These are phyloP conservation scores for Mycena kentingensis DNA, from an alignment of 768 basidiomycete species.

Conservation along the genomic window DNA sequence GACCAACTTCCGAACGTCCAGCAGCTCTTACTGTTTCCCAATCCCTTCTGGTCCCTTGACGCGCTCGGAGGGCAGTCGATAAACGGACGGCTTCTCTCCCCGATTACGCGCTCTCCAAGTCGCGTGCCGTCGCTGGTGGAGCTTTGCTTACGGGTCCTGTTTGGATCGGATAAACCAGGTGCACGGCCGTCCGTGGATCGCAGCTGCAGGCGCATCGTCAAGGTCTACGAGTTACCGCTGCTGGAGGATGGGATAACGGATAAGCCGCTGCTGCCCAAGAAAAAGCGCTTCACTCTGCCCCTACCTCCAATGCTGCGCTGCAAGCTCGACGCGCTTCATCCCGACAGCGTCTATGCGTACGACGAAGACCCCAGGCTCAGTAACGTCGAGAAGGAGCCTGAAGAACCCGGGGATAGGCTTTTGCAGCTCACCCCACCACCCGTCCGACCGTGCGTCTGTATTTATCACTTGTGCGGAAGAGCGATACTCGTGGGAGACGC, in stretches of 20 bases:
- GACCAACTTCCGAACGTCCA: slow-evolving; percentile 51
- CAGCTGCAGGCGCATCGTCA: slow-evolving; percentile 25
- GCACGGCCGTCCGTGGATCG: not conserved
- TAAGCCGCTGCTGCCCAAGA: slow-evolving; percentile 6
- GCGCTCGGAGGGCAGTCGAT: not conserved
- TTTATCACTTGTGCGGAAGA: slow-evolving; percentile 64
- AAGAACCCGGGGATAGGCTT: slow-evolving; percentile 31
- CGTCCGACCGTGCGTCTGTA: slow-evolving; percentile 30
- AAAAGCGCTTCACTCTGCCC: slow-evolving; percentile 19
- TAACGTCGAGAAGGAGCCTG: slow-evolving; percentile 3
- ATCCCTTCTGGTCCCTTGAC: slow-evolving; percentile 50
- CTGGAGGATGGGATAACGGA: slow-evolving; percentile 14
- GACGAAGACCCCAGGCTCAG: slow-evolving; percentile 31
- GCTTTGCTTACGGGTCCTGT: slow-evolving; percentile 8
- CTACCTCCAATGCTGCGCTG: slow-evolving; percentile 34
- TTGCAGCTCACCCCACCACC: slow-evolving; percentile 52
- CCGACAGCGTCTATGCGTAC: slow-evolving; percentile 36
- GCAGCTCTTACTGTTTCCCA: slow-evolving; percentile 65
- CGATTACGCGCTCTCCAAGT: slow-evolving; percentile 12
- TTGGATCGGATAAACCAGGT: slow-evolving; percentile 3
- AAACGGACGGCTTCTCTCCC: slow-evolving; percentile 4
- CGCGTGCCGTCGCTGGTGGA: slow-evolving; percentile 16
- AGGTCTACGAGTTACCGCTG: slow-evolving; percentile 39
- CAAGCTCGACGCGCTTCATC: slow-evolving; percentile 39
- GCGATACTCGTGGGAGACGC: slow-evolving; percentile 64